A percentile compares a stretch with the other conserved stretches of the same genome.
Evolutionary conservation across 768 basidiomycete species (phyloP).

Genomic region (Hygrophoropsis aurantiaca): DNA sequence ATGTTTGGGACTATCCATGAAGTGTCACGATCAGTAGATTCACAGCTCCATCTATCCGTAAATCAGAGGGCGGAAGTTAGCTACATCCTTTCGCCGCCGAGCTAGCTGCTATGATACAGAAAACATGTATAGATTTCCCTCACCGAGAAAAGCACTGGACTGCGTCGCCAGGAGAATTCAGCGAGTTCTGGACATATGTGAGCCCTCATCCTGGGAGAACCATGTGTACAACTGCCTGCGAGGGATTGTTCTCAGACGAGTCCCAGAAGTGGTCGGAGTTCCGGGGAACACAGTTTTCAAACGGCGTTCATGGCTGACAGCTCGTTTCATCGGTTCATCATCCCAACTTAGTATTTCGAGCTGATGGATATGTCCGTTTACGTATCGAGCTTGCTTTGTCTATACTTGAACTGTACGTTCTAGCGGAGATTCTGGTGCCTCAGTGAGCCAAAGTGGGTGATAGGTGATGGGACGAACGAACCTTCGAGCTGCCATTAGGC

Average conservation of each 20-base stretch:
- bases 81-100: too few species aligned
- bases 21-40: too few species aligned
- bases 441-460: background rate
- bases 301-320: slow-evolving; percentile 18
- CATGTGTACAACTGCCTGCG: too few species aligned
- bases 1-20: too few species aligned
- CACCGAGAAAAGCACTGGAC: too few species aligned
- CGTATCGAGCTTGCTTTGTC: background rate
- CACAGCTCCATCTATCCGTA: too few species aligned
- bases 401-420: slow-evolving; percentile 6
- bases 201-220: slow-evolving; percentile 1
- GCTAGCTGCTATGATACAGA: too few species aligned
- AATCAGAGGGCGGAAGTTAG: too few species aligned
- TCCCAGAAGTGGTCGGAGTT: slow-evolving; percentile 8
- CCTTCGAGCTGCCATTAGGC: background rate
- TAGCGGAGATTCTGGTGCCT: background rate
- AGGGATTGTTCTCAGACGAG: background rate
- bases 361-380: too few species aligned
- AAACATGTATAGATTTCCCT: too few species aligned
- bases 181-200: too few species aligned
- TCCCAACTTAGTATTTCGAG: slow-evolving; percentile 5
- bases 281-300: slow-evolving; percentile 11
- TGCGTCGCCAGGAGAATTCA: too few species aligned
- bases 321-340: slow-evolving; percentile 4
- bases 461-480: slow-evolving; percentile 1